Base-by-base conservation (phyloP, 2,329 filamentous ascomycete species). In the Cucurbitaria berberidis region DNA sequence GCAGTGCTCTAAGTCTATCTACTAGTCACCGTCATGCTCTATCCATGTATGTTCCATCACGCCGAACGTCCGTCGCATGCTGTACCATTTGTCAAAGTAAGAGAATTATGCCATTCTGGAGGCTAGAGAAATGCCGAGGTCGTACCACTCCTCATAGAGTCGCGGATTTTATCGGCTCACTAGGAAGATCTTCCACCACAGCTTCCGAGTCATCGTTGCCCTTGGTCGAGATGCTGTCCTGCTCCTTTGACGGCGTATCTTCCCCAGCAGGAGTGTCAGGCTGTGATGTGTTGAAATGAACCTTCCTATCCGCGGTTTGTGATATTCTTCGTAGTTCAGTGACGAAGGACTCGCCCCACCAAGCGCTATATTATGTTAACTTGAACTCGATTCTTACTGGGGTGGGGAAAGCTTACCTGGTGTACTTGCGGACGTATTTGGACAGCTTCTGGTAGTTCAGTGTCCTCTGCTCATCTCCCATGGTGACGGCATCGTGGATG, bases 401-500 rank as follows among this genome's bases (percentile, higher is more conserved):
- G 6, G 15, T 7, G 18, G 6, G 8, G 9, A 46, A 13, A 8
- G 15, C 56, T 48, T 74, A 85, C 84, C 84, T 96, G 1, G 95
- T 99, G 78, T 97, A 98, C 80, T 96, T 97, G 78, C 93, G 93
- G 54, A 98, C 91, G 72, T 98, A 98, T 77, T 90, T 90, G 72
- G 95, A 90, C 53, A 99, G 82, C 76, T 97, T 97, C 72, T 89
- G 86, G 79, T 91, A 97, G 77, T 97, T 97, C 51, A 88, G 81
- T 55, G 88, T 86, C 47, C 92, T 87, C 78, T 95, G 89, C 76
- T 96, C 93, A 16, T 92, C 86, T 47, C 89, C 89, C 91, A 98
- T 97, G 48, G 93, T 96, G 38, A 98, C 92, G n/a, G 93, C 91
- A 62, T 96, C 92, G 75, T 97, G 90, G 63, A 98, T 93, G 5